Evolutionary conservation across 2,329 filamentous ascomycete genomes (phyloP).

Genomic region (Curvularia sp.): DNA sequence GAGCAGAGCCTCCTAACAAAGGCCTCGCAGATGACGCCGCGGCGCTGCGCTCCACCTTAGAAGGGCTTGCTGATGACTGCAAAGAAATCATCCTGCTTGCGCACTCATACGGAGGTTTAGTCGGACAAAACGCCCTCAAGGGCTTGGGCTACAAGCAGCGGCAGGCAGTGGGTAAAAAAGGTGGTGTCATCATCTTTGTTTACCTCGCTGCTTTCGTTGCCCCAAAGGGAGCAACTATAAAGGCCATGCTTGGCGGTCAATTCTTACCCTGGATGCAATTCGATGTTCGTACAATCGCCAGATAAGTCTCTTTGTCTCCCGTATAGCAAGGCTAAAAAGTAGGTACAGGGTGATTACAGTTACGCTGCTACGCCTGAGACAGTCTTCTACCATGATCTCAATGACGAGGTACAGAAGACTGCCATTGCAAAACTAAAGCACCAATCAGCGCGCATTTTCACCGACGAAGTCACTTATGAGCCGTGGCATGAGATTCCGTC

Average conservation of each 20-base stretch:
- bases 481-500: slow-evolving; percentile 8
- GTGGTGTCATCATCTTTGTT: slow-evolving; percentile 8
- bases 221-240: slow-evolving; percentile 5
- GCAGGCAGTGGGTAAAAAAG: slow-evolving; percentile 2
- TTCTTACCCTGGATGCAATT: slow-evolving; percentile 11
- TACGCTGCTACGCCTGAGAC: neutral
- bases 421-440: slow-evolving; percentile 6
- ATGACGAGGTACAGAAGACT: neutral
- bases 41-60: slow-evolving; percentile 5
- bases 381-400: slow-evolving; percentile 8
- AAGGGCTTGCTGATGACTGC: slow-evolving; percentile 5
- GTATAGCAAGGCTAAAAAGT: neutral
- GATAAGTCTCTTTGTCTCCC: neutral
- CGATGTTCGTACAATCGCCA: slow-evolving; percentile 2
- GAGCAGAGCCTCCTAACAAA: slow-evolving; percentile 11
- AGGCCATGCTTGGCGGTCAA: slow-evolving; percentile 5
- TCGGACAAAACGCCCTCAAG: slow-evolving; percentile 7
- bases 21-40: slow-evolving; percentile 6
- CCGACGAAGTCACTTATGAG: slow-evolving; percentile 9
- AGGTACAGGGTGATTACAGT: slow-evolving; percentile 2
- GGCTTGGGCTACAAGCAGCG: slow-evolving; percentile 5
- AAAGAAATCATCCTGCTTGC: slow-evolving; percentile 8
- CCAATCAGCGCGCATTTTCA: slow-evolving; percentile 7
- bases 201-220: slow-evolving; percentile 10
- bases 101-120: slow-evolving; percentile 11